Evolutionary conservation across 2,329 filamentous ascomycete species (phyloP), one percentile per base, ranked within the genome.

Genomic region (Sarocladium strictum): DNA sequence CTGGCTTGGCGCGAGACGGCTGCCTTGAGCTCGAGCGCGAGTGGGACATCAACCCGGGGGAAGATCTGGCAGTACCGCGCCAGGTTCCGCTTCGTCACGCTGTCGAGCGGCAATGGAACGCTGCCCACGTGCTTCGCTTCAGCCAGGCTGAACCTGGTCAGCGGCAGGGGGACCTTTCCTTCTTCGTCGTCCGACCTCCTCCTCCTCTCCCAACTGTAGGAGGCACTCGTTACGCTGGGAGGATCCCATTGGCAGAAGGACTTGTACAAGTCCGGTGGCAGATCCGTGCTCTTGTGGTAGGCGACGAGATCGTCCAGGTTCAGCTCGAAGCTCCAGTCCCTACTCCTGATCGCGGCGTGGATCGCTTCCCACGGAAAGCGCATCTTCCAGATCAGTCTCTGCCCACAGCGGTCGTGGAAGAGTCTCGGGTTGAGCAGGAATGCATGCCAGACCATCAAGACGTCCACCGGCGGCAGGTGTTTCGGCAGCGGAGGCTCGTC

Each of bases 381-480:
- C 14, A 63, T 14, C 2, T 29, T 54, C 26, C 59, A 63, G 1
- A 64, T 53, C 2, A 17, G 19, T 3, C 60, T 51, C 5, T 56
- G 19, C 10, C 47, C 49, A 23, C 61, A 65, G 1, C 38, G 45
- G 1, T 56, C 33, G 1, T 52, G 12, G 40, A 64, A 66, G 1
- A 61, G 21, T 1, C 52, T 55, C 1, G 69, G 67, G 27, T 72
- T 71, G 2, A 71, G 59, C 33, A 72, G 58, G 6, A 66, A 64
- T 0, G 69, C 59, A 49, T 72, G 69, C 69, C 68, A 72, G 1
- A 70, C 65, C 67, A 70, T 69, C 2, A 71, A 51, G 1, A 72
- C 54, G 58, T 72, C 69, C 29, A 63, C 32, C 11, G 62, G 60
- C 2, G 66, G 66, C 1, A 64, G 53, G 10, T 61, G 55, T 23